Evolutionary conservation across 2,329 filamentous ascomycete species (phyloP), one percentile per base, ranked within the genome.

Genomic region (Apiospora pterosperma): DNA sequence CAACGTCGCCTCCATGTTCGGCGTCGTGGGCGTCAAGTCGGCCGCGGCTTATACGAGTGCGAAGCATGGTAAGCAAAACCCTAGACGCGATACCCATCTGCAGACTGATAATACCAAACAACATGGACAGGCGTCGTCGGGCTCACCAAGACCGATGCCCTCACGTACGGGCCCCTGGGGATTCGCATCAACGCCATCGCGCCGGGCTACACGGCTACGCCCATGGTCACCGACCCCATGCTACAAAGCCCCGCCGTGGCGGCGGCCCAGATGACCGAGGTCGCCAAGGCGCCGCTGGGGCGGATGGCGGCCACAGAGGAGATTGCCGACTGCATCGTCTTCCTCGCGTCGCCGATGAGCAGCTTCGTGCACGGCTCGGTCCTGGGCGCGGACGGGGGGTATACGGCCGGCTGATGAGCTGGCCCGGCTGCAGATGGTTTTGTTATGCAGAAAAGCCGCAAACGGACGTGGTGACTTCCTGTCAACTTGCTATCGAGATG

Each of bases 1-100:
- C 68, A 87, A 88, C 67, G 78, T 84, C 3, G 77, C 84, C 1
- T 84, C 81, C 41, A 82, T 87, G 75, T 81, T 81, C 62, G 84
- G 83, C 14, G 63, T 84, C 21, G 75, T 84, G n/a, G 70, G 66
- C 8, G 63, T 67, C 31, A 73, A 80, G 48, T 71, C 77, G 8
- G 76, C 80, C 19, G 81, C 79, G 1, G 79, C 83, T 21, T 88
- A 87, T 69, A 71, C 79, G 4, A 77, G 83, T 0, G 78, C 81
- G 58, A 88, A 87, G 73, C 84, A 86, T 70, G 84, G 80, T 69
- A 64, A 59, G 71, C 41, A 31, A n/a, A 14, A 14, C 16, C 42
- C 62, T 21, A 21, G 12, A 41, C 58, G 7, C 19, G 14, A 11
- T 42, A 10, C 5, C n/a, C 8, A 19, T 4, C 2, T 14, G n/a